Evolutionary conservation across 306 rosid species (phyloP), one percentile per base, ranked within the genome.

Genomic region (Psophocarpus tetragonolobus): DNA sequence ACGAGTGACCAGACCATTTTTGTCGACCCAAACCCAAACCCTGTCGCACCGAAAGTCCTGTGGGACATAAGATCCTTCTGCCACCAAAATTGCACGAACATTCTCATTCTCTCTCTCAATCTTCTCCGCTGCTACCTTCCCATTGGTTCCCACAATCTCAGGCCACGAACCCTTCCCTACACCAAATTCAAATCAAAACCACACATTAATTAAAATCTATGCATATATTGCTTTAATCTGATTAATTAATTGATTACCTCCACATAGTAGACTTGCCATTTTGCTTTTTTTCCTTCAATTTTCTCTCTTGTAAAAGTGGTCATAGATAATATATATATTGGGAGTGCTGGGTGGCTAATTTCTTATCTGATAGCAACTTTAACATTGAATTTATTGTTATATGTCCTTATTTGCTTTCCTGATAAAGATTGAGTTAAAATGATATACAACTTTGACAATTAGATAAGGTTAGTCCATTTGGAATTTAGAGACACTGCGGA

Each of bases 141-240:
- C 87, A 3, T 39, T 63, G 24, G 4, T 20, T 64, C 85, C 84
- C 47, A 80, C 75, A 29, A 87, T 23, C 82, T 87, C 88, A 14
- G 88, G 88, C 91, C 88, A 87, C 8, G 60, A 68, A 6, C 12
- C 74, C 68, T 87, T 87, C 1, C 87, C 87, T 81, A n/a, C 57
- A 39, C 0, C 6, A 4, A 50, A 75, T 30, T 18, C 6, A n/a
- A 29, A 1, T 33, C 12, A 29, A 33, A 4, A 30, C 7, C 15
- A 51, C 0, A 14, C 20, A 15, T 38, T 14, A 47, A 51, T 18
- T 2, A 4, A 21, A 53, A 53, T 47, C n/a, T 2, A 6, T 47
- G 54, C n/a, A n/a, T n/a, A n/a, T n/a, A n/a, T n/a, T n/a, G n/a
- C n/a, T n/a, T n/a, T n/a, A n/a, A n/a, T n/a, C n/a, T n/a, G n/a